Evolutionary conservation across 2,329 filamentous ascomycete genomes (phyloP).

Genomic region (Pseudogymnoascus sp.): DNA sequence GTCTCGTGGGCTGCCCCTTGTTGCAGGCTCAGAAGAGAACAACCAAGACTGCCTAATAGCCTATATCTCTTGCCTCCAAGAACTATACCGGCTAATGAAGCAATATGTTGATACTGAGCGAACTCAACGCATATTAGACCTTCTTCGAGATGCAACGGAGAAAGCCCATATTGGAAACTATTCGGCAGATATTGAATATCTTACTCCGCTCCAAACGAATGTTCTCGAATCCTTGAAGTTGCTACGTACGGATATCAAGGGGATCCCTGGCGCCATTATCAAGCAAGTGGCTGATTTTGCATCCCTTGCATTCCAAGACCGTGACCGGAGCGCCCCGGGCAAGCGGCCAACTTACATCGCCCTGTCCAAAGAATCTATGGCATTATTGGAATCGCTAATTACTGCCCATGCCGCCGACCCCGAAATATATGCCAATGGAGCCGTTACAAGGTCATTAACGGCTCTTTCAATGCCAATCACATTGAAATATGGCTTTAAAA

Average conservation of each 20-base stretch:
- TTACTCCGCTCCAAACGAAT: constrained; percentile 63
- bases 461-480: constrained; percentile 62
- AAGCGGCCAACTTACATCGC: constrained; percentile 71
- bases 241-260: constrained; percentile 56
- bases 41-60: constrained; percentile 79
- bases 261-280: constrained; percentile 60
- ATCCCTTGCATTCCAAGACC: constrained; percentile 53
- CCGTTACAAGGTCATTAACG: constrained; percentile 55
- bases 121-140: constrained; percentile 58
- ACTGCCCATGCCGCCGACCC: constrained; percentile 49
- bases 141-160: constrained; percentile 63
- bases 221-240: constrained; percentile 60
- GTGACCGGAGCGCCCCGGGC: constrained; percentile 28
- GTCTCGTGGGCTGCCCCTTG: constrained; percentile 54
- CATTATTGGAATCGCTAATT: constrained; percentile 54
- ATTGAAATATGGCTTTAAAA: constrained; percentile 72
- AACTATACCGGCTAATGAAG: constrained; percentile 70
- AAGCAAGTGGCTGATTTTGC: constrained; percentile 61
- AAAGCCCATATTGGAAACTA: constrained; percentile 60
- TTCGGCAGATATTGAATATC: constrained; percentile 61
- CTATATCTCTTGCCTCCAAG: constrained; percentile 68
- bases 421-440: constrained; percentile 62
- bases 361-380: constrained; percentile 74
- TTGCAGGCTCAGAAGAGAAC: constrained; percentile 34
- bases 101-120: constrained; percentile 51